phyloP scores from a whole-genome alignment of 805 yeast species.

The Schwanniomyces yamadae region DNA sequence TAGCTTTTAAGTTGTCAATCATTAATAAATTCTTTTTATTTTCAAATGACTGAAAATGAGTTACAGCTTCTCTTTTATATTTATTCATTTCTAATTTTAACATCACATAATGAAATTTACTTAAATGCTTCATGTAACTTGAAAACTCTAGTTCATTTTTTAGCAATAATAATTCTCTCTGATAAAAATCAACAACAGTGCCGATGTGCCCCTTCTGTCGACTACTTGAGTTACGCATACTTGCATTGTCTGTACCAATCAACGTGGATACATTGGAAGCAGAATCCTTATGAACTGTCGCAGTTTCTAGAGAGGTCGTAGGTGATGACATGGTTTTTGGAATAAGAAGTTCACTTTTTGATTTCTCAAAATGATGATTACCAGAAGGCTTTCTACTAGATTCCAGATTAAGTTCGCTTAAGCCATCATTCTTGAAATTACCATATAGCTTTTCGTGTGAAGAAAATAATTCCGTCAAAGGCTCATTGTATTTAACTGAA shows the following conservation, averaged over 20 bases:
- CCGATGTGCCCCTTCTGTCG: conserved; percentile 8
- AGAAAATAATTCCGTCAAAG: conserved; percentile 23
- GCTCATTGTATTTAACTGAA: conserved; percentile 9
- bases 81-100: conserved; percentile 15
- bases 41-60: conserved; percentile 2
- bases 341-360: conserved; percentile 12
- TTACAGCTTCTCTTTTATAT: conserved; percentile 6
- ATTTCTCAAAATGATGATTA: conserved; percentile 11
- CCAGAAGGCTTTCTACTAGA: conserved; percentile 4
- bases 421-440: conserved; percentile 2
- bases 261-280: neutral
- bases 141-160: conserved; percentile 64
- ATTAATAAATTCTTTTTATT: conserved; percentile 8
- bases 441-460: conserved; percentile 35
- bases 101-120: conserved; percentile 28
- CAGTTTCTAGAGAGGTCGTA: conserved; percentile 22
- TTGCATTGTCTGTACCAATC: neutral
- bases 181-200: conserved; percentile 45
- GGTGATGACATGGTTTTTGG: conserved; percentile 18
- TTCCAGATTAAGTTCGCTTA: conserved; percentile 3
- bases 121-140: conserved; percentile 49
- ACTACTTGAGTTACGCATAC: neutral
- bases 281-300: conserved; percentile 16
- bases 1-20: conserved; percentile 8
- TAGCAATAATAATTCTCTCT: conserved; percentile 55